Percentiles rank a stretch among this genome's conserved stretches.
Conservation (phyloP, 768 basidiomycete genomes). For the Flagelloscypha sp. region DNA sequence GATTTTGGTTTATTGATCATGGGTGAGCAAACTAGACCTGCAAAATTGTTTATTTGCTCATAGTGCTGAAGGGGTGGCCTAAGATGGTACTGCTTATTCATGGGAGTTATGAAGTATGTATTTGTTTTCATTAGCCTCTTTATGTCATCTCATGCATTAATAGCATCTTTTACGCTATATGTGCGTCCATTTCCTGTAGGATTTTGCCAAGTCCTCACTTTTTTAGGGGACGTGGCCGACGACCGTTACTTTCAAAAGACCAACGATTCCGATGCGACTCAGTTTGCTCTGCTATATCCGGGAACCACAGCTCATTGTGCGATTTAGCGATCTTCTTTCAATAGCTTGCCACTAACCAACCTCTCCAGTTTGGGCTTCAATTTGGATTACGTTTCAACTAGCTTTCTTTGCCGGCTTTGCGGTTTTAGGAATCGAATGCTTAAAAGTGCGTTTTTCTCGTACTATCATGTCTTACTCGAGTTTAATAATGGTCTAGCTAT, state of each 20-base stretch:
- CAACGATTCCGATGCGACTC: conserved; percentile 89
- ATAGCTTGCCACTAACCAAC: not conserved
- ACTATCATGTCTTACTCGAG: conserved; percentile 5
- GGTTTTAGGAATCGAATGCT: conserved; percentile 72
- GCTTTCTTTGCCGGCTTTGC: conserved; percentile 70
- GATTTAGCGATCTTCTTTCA: conserved; percentile 13
- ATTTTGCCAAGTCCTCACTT: conserved; percentile 3
- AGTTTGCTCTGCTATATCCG: conserved; percentile 74
- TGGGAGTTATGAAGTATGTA: conserved; percentile 79
- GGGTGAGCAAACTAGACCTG: conserved; percentile 42
- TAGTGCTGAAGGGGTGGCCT: conserved; percentile 52
- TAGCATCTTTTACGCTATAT: conserved; percentile 82
- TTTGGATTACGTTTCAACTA: conserved; percentile 79
- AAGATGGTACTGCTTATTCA: conserved; percentile 75
- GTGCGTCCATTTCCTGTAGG: conserved; percentile 32
- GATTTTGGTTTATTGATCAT: conserved; percentile 94
- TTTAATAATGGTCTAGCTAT: conserved; percentile 5
- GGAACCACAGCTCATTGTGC: conserved; percentile 62
- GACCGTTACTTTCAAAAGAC: conserved; percentile 92
- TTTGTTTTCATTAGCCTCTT: conserved; percentile 6
- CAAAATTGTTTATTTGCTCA: conserved; percentile 2
- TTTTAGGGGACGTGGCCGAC: conserved; percentile 84
- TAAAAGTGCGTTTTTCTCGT: conserved; percentile 49
- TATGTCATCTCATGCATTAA: conserved; percentile 4
- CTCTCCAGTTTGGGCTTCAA: conserved; percentile 66